A percentile compares a stretch with the other conserved stretches of the same genome.
Conservation (phyloP, 2,329 filamentous ascomycete species). For the Mycosphaerelloides madeirae region DNA sequence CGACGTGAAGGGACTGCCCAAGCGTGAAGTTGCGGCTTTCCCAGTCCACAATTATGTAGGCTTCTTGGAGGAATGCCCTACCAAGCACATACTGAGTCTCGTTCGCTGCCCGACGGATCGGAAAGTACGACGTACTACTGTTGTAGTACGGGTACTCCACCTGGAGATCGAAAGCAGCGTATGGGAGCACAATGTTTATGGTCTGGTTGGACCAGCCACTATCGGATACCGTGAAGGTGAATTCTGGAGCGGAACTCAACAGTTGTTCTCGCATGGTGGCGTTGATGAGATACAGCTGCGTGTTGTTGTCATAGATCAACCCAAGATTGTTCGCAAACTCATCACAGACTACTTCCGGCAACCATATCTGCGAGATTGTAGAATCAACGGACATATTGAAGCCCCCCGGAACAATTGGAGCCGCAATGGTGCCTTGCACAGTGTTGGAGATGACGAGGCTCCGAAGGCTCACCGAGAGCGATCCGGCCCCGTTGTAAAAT, state of each 20-base stretch:
- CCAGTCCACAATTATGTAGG: slow-evolving; percentile 22
- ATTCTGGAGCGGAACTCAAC: slow-evolving; percentile 29
- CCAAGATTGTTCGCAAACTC: slow-evolving; percentile 38
- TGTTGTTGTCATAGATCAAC: slow-evolving; percentile 35
- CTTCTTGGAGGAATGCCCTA: slow-evolving; percentile 29
- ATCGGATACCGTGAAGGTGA: slow-evolving; percentile 33
- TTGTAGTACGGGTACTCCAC: slow-evolving; percentile 14
- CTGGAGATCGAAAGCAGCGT: slow-evolving; percentile 30
- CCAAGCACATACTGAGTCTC: slow-evolving; percentile 26
- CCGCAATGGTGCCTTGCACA: not conserved
- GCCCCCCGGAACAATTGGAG: not conserved
- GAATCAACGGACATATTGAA: slow-evolving; percentile 32
- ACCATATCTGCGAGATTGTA: slow-evolving; percentile 39
- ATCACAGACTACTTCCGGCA: slow-evolving; percentile 37
- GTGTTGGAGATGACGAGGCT: not conserved
- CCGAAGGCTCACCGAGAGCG: not conserved
- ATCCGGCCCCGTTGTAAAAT: not conserved
- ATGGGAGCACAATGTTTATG: slow-evolving; percentile 26
- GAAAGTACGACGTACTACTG: slow-evolving; percentile 20
- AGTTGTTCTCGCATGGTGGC: slow-evolving; percentile 35
- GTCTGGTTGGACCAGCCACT: slow-evolving; percentile 2
- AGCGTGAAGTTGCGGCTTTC: slow-evolving; percentile 15
- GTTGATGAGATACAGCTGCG: slow-evolving; percentile 39
- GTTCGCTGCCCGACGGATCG: slow-evolving; percentile 24
- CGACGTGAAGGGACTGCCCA: slow-evolving; percentile 8